These are phyloP conservation scores for Pestalotiopsis sp. DNA, from an alignment of 2,329 filamentous ascomycete genomes.

Conservation along the genomic window DNA sequence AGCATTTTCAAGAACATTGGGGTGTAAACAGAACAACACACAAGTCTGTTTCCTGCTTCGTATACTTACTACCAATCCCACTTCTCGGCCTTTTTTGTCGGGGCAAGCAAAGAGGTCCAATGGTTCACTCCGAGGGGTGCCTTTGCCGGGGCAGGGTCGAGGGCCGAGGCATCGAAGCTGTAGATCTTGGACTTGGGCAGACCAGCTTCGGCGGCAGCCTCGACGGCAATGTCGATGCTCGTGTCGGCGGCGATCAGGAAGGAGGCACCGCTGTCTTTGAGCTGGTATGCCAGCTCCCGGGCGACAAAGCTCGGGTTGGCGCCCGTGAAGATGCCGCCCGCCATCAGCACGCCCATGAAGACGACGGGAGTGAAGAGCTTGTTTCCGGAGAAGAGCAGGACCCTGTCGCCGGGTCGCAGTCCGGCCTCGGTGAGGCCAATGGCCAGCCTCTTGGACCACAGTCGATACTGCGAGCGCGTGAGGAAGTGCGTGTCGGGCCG, in stretches of 20 bases:
- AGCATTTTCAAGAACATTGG: not conserved
- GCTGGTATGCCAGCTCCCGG: slow-evolving; percentile 73
- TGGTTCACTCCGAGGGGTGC: slow-evolving; percentile 25
- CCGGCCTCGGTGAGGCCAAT: slow-evolving; percentile 65
- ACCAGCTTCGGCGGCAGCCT: slow-evolving; percentile 61
- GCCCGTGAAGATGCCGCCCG: slow-evolving; percentile 75
- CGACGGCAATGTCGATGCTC: slow-evolving; percentile 62
- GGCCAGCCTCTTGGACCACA: slow-evolving; percentile 72
- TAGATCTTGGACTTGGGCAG: slow-evolving; percentile 60
- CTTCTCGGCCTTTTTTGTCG: slow-evolving; percentile 41
- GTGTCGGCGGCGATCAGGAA: slow-evolving; percentile 66
- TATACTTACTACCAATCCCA: slow-evolving; percentile 59
- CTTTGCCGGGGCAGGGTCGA: slow-evolving; percentile 24
- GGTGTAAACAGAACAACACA: not conserved
- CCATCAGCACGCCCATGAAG: slow-evolving; percentile 74
- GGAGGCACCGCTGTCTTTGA: slow-evolving; percentile 67
- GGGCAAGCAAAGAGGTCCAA: slow-evolving; percentile 28
- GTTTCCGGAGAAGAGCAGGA: slow-evolving; percentile 74
- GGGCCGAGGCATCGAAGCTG: slow-evolving; percentile 60
- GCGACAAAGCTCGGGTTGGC: slow-evolving; percentile 71
- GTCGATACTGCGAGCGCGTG: slow-evolving; percentile 63
- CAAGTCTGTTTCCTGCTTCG: not conserved
- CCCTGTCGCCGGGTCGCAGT: slow-evolving; percentile 65
- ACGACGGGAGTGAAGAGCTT: slow-evolving; percentile 70
- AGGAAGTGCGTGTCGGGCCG: slow-evolving; percentile 67